phyloP scores from a whole-genome alignment of 2,329 filamentous ascomycete genomes.

The Iodosphaeria phyllophila region DNA sequence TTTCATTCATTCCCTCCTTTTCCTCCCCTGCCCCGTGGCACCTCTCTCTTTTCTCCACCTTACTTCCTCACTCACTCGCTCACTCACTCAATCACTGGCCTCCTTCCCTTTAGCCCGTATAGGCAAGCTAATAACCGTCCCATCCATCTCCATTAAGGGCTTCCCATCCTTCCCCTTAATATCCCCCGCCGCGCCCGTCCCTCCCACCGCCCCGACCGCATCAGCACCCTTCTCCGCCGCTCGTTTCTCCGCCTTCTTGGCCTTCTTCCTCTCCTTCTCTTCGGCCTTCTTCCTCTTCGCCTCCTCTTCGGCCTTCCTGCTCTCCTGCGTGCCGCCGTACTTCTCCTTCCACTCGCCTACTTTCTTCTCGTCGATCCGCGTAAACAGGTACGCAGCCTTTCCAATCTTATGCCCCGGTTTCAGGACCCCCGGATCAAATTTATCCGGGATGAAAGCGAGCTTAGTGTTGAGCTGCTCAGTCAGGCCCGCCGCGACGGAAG shows the following conservation, averaged over 20 bases:
- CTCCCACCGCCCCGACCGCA: conserved; percentile 1
- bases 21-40: no score
- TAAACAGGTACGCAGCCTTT: conserved; percentile 50
- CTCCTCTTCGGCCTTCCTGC: conserved; percentile 10
- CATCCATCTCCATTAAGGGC: conserved; percentile 9
- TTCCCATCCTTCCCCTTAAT: conserved; percentile 4
- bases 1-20: no score
- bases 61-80: no score
- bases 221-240: conserved; percentile 3
- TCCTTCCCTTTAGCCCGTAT: conserved; percentile 13
- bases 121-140: conserved; percentile 10
- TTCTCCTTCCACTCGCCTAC: conserved; percentile 50
- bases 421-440: conserved; percentile 30
- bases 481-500: conserved; percentile 37
- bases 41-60: no score
- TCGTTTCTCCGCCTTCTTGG: conserved; percentile 9
- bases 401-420: conserved; percentile 48
- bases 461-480: conserved; percentile 39
- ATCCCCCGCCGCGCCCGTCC: no score
- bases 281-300: conserved; percentile 13
- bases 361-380: conserved; percentile 53
- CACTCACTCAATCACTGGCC: no score
- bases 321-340: conserved; percentile 26
- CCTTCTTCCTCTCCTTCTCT: conserved; percentile 13
- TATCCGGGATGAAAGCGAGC: conserved; percentile 34